Base-by-base conservation (phyloP, 2,329 filamentous ascomycete species). In the Calcarisporium arbuscula region DNA sequence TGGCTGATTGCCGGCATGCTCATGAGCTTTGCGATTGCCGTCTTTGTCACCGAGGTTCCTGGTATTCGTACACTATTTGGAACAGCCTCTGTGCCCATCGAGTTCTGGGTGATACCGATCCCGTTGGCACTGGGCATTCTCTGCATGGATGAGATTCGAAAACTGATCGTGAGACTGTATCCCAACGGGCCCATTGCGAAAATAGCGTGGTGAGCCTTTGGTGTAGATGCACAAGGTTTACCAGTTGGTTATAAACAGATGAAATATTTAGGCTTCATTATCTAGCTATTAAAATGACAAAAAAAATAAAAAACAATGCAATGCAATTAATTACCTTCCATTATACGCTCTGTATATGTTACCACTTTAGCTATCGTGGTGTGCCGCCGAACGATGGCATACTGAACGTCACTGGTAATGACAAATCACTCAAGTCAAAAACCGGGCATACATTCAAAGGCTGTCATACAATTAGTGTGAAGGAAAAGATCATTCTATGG, bases 1-100 rank as follows among this genome's bases (percentile, higher is more conserved):
- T 72, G 66, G 67, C 48, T 74, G 12, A 43, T 69, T 2, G 51
- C 64, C 2, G 59, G 65, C 25, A 67, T 70, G 42, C 27, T 60
- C 5, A 61, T 72, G 9, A 69, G 65, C 4, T 45, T 74, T 1
- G 56, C 54, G 4, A 73, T 74, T 39, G 70, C 70, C 6, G 54
- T 74, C 8, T 73, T 74, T 27, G 69, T 73, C 8, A 72, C 69
- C 0, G 65, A 74, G 38, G 66, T 65, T 0, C 68, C 67, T 0
- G 68, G 67, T 0, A 56, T 74, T 3, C 68, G 74, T 45, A 49
- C 18, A 0, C 47, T 74, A 6, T 73, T 74, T 33, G 56, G 56
- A 4, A 74, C 70, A 0, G 64, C 65, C 1, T 58, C 59, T 2
- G 67, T 72, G 2, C 70, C 70, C 0, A 58, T 72, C 21, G 60